Evolutionary conservation across 2,329 filamentous ascomycete species (phyloP), one percentile per base, ranked within the genome.

Genomic region (Claviceps purpurea): DNA sequence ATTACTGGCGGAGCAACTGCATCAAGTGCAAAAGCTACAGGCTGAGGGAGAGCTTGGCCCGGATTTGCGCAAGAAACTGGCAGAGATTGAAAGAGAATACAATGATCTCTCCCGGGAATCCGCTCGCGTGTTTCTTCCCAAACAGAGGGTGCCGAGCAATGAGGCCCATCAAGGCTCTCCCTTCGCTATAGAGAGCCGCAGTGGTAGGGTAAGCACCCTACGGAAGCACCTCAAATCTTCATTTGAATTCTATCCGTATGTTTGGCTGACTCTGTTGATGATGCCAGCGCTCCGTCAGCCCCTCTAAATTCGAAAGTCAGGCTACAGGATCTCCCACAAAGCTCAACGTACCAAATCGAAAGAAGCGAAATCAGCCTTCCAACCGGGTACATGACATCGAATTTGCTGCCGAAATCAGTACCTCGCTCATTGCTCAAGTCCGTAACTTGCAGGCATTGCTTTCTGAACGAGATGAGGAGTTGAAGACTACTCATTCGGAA

Each of bases 351-450:
- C 89, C 89, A 1, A 91, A 87, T 59, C 81, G 91, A 59, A 93
- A 90, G 65, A 79, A 93, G 64, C 81, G 93, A 52, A 97, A 97
- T 60, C 91, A 96, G 64, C 87, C 88, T 2, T 80, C 85, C 10
- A 93, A 84, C 64, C 83, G 90, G 50, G 84, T 95, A 13, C 89
- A 97, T 65, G 93, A 98, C 63, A 95, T 98, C 63, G 89, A 96
- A 61, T 95, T 98, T 63, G 93, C 91, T n/a, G 90, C 93, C 49
- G 91, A 98, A 64, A 96, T 98, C 61, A 96, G 89, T 63, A 95
- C 89, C 5, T 95, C 89, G 2, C 75, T 98, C 50, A 84, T 98
- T 50, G 83, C 86, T n/a, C 93, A 97, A 70, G 87, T 98, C 49
- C 85, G 93, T 56, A 89, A 93, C 64, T 71, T 98, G 51, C 93